A percentile compares a stretch with the other conserved stretches of the same genome.
Conservation (phyloP, 129 eudicot species). For the Pittosporum tobira region DNA sequence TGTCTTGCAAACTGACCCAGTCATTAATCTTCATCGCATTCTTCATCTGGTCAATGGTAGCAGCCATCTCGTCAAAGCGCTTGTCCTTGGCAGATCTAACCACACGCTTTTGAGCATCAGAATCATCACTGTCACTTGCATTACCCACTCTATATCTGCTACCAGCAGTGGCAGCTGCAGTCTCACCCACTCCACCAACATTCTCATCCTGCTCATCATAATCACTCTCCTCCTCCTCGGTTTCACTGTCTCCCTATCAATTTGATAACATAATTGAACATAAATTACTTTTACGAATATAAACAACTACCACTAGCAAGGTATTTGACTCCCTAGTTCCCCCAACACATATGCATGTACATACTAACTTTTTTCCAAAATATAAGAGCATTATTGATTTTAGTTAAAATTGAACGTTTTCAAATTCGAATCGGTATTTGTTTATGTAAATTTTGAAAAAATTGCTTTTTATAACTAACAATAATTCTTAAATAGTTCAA, state of each 20-base stretch:
- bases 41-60: constrained; percentile 86
- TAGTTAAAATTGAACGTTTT: too few relatives aligned
- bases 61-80: constrained; percentile 70
- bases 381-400: too few relatives aligned
- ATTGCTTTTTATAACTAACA: too few relatives aligned
- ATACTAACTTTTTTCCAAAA: too few relatives aligned
- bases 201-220: constrained; percentile 44
- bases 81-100: constrained; percentile 74
- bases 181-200: constrained; percentile 22
- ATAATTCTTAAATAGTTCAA: too few relatives aligned
- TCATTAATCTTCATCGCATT: constrained; percentile 95
- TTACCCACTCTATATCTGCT: constrained; percentile 32
- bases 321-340: too few relatives aligned
- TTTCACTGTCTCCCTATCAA: constrained; percentile 53
- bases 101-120: constrained; percentile 47
- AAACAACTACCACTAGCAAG: neutral
- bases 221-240: constrained; percentile 77
- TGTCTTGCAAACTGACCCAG: constrained; percentile 89
- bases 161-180: constrained; percentile 4
- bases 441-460: too few relatives aligned
- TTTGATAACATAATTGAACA: neutral
- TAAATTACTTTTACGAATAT: neutral
- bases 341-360: too few relatives aligned
- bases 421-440: too few relatives aligned
- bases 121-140: constrained; percentile 59